Base-by-base conservation (phyloP, 2,329 filamentous ascomycete species). In the Exophiala alcalophila region DNA sequence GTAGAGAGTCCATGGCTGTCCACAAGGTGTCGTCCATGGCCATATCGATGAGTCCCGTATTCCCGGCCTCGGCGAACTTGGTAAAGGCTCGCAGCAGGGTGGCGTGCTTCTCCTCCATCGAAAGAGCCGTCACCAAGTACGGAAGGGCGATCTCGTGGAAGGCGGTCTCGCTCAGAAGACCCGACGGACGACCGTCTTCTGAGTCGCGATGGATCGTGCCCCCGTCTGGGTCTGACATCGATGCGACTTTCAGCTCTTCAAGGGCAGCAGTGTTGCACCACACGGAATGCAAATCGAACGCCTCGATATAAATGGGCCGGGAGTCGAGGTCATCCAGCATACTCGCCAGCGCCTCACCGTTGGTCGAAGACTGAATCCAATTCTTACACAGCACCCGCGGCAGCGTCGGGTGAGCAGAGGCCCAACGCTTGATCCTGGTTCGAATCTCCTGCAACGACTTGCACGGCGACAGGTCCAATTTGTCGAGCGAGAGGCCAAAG, bases 1-100 rank as follows among this genome's bases (percentile, higher is more conserved):
- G 71, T 59, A 4, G 61, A 56, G 3, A 66, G 57, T n/a, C n/a
- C 12, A 74, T 52, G 0, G 69, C 61, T 27, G 65, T 65, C 71
- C 71, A 74, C 0, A 63, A 61, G 14, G 61, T 61, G 20, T 73
- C 70, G 38, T 74, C 69, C 69, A 72, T 73, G n/a, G 70, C 71
- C 71, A 74, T 73, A 30, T 74, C 71, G 5, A 73, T 62, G 20
- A 71, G 57, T 2, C 70, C 69, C 0, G 71, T 73, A 39, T 69
- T 71, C 1, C 71, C 71, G 0, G 65, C 65, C 0, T 61, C 57
- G 20, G 66, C 67, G 42, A 73, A 74, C 7, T 64, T 61, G 0
- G 55, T 47, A 28, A 71, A 61, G 0, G 68, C 71, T 1, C 61
- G 58, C 14, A 60, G 59, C 24, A 74, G 50, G 0, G 67, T 64